A percentile compares a stretch with the other conserved stretches of the same genome.
phyloP scores from a whole-genome alignment of 176 grass and related monocot genomes.

The Carex cristatella region DNA sequence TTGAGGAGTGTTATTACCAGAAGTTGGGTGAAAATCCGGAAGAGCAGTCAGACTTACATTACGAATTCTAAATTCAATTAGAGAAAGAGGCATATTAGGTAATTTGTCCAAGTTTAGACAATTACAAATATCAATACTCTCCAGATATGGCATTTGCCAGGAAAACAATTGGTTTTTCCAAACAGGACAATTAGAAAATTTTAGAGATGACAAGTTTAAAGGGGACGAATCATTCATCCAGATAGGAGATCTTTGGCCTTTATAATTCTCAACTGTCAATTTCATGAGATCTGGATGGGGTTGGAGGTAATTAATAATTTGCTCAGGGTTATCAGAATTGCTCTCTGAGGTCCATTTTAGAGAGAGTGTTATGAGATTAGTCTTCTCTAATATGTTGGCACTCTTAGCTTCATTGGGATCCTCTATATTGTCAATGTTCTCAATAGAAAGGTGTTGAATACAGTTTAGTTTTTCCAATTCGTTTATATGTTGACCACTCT shows the following conservation, averaged over 20 bases:
- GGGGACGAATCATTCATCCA: background rate
- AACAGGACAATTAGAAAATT: background rate
- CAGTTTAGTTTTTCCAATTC: conserved; percentile 24
- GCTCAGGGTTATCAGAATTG: background rate
- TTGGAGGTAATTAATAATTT: conserved; percentile 28
- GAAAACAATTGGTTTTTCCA: too few species aligned
- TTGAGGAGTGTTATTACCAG: too few species aligned
- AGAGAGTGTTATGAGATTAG: background rate
- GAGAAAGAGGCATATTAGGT: too few species aligned
- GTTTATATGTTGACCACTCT: conserved; percentile 14
- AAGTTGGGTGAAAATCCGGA: too few species aligned
- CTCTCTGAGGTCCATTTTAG: background rate
- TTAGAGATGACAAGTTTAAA: conserved; percentile 16
- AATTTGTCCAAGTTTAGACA: too few species aligned
- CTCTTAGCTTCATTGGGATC: background rate
- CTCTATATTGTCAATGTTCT: conserved; percentile 26
- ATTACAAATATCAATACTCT: too few species aligned
- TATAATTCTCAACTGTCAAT: too few species aligned
- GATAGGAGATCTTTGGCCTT: too few species aligned
- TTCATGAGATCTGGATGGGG: background rate
- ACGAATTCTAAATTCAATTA: too few species aligned
- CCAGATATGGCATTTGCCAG: too few species aligned
- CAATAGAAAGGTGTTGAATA: background rate
- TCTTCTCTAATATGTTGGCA: conserved; percentile 9
- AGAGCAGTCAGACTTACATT: too few species aligned